Conservation (phyloP, 2,329 filamentous ascomycete genomes). For the Penicillium sp. region DNA sequence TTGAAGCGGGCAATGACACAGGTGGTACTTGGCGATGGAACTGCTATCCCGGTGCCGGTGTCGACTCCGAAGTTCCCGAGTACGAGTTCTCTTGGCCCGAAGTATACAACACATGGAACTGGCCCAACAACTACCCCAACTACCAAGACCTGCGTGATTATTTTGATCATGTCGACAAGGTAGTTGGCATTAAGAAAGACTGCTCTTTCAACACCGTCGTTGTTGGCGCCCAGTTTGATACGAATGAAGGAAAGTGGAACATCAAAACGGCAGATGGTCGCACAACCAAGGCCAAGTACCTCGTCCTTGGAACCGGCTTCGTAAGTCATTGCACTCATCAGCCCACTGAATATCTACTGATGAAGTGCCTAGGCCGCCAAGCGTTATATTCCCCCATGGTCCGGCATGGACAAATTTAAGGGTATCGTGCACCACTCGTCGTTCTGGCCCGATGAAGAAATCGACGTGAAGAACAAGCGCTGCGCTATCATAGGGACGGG, state of each 20-base stretch:
- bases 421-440: slow-evolving; percentile 57
- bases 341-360: background rate
- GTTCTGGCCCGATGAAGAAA: slow-evolving; percentile 51
- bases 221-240: slow-evolving; percentile 43
- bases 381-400: slow-evolving; percentile 43
- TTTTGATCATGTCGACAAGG: slow-evolving; percentile 49
- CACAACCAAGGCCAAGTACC: slow-evolving; percentile 43
- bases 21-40: slow-evolving; percentile 60
- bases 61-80: slow-evolving; percentile 55
- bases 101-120: slow-evolving; percentile 49
- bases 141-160: slow-evolving; percentile 46
- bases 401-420: slow-evolving; percentile 46
- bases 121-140: slow-evolving; percentile 34
- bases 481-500: slow-evolving; percentile 58
- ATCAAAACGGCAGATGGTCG: slow-evolving; percentile 46
- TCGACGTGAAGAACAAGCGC: slow-evolving; percentile 50
- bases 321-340: slow-evolving; percentile 9
- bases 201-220: slow-evolving; percentile 49
- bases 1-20: slow-evolving; percentile 53
- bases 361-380: slow-evolving; percentile 33
- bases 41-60: slow-evolving; percentile 55
- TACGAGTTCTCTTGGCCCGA: slow-evolving; percentile 56
- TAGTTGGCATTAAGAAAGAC: slow-evolving; percentile 46
- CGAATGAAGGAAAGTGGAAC: slow-evolving; percentile 42
- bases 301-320: slow-evolving; percentile 51